These are phyloP conservation scores for Starmerella powellii DNA, from an alignment of 805 yeast genomes.

Conservation along the genomic window DNA sequence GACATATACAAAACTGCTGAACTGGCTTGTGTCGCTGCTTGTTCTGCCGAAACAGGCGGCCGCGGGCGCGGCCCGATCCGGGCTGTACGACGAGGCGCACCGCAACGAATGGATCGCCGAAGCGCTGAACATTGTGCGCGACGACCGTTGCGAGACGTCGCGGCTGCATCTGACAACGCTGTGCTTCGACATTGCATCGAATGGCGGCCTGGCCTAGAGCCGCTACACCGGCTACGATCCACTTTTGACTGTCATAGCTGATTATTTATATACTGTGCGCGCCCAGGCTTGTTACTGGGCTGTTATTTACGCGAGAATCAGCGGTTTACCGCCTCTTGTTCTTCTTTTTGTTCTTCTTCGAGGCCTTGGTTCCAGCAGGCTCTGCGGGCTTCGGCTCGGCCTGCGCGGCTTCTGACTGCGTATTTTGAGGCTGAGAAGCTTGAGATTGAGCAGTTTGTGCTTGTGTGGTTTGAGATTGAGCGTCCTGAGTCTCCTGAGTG, in stretches of 20 bases:
- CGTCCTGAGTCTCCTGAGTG: background rate
- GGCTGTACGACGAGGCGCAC: background rate
- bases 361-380: background rate
- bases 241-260: too few species aligned
- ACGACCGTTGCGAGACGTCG: background rate
- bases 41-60: background rate
- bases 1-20: background rate
- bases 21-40: slow-evolving; percentile 4
- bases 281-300: background rate
- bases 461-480: background rate
- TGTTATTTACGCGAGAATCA: background rate
- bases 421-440: background rate
- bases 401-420: background rate
- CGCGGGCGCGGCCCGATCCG: background rate
- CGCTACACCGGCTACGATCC: too few species aligned
- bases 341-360: slow-evolving; percentile 4
- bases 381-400: background rate
- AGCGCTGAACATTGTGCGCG: background rate
- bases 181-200: too few species aligned
- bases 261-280: background rate
- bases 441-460: background rate
- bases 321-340: slow-evolving; percentile 3
- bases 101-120: background rate
- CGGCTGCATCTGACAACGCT: too few species aligned
- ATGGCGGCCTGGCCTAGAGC: too few species aligned